A percentile compares a stretch with the other conserved stretches of the same genome.
Conservation (phyloP, 73 alveolate genomes). For the Tetrahymena elliotti region DNA sequence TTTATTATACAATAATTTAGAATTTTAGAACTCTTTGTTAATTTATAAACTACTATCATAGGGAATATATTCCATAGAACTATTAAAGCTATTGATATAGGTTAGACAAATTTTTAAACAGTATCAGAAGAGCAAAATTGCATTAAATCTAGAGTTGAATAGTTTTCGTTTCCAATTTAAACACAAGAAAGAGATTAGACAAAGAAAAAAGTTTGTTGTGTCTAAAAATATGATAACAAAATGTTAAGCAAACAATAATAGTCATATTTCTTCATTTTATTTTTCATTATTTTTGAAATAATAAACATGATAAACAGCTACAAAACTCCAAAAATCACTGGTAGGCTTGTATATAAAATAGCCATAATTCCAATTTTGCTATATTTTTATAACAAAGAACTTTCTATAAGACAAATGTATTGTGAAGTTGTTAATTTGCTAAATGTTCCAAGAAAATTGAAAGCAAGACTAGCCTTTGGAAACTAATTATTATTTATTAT, state of each 20-base stretch:
- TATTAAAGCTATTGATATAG: background rate
- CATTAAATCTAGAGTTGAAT: background rate
- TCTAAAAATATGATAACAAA: background rate
- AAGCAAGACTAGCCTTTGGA: background rate
- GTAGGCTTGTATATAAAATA: background rate
- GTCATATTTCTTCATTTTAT: background rate
- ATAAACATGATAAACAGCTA: background rate
- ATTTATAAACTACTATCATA: background rate
- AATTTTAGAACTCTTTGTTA: background rate
- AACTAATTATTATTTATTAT: background rate
- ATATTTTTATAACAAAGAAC: background rate
- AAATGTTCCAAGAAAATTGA: background rate
- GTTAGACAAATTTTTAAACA: background rate
- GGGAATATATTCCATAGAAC: background rate
- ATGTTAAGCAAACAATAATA: background rate
- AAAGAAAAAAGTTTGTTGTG: background rate
- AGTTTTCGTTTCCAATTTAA: background rate
- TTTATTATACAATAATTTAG: background rate
- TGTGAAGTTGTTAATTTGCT: background rate
- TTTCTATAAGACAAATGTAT: background rate
- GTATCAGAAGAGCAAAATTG: background rate
- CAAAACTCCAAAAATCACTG: background rate
- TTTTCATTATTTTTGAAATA: background rate
- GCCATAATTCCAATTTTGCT: background rate
- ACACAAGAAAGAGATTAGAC: background rate